Evolutionary conservation across 2,329 filamentous ascomycete species (phyloP).

Genomic region (Trichoderma sp.): DNA sequence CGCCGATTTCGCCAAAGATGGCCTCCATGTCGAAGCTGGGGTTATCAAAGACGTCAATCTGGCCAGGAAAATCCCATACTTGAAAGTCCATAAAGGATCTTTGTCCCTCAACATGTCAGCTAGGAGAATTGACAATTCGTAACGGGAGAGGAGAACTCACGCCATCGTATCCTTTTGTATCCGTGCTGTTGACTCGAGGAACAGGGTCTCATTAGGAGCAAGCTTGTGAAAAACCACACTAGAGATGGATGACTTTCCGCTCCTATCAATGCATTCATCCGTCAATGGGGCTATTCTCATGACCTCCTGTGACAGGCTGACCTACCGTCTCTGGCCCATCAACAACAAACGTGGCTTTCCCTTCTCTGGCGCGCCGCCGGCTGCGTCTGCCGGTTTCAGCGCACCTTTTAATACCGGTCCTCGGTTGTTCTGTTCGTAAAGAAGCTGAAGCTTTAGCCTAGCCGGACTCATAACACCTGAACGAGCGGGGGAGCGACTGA

Average conservation of each 20-base stretch:
- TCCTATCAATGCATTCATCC: constrained; percentile 52
- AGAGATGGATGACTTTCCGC: constrained; percentile 96
- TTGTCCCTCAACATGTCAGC: constrained; percentile 10
- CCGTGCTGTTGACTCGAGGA: constrained; percentile 88
- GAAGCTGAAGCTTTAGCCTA: constrained; percentile 61
- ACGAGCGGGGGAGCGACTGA: constrained; percentile 29
- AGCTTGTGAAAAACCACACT: constrained; percentile 99
- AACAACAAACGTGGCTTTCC: constrained; percentile 81
- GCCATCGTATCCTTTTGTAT: constrained; percentile 95
- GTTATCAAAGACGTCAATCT: constrained; percentile 85
- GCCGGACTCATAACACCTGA: constrained; percentile 51
- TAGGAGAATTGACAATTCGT: background rate
- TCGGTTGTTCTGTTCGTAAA: constrained; percentile 59
- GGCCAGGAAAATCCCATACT: constrained; percentile 95
- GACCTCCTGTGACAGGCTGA: background rate
- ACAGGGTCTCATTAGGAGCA: constrained; percentile 90
- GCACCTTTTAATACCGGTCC: constrained; percentile 50
- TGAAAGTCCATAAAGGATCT: constrained; percentile 99
- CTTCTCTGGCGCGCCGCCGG: constrained; percentile 49
- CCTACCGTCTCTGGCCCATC: constrained; percentile 91
- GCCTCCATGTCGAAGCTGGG: constrained; percentile 86
- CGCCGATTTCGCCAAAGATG: constrained; percentile 91
- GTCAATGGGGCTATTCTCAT: background rate
- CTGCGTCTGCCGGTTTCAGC: constrained; percentile 43
- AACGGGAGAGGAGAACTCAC: constrained; percentile 50